A percentile compares a stretch with the other conserved stretches of the same genome.
Evolutionary conservation across 345 rosid genomes (phyloP).

Genomic region (Viola odorata): DNA sequence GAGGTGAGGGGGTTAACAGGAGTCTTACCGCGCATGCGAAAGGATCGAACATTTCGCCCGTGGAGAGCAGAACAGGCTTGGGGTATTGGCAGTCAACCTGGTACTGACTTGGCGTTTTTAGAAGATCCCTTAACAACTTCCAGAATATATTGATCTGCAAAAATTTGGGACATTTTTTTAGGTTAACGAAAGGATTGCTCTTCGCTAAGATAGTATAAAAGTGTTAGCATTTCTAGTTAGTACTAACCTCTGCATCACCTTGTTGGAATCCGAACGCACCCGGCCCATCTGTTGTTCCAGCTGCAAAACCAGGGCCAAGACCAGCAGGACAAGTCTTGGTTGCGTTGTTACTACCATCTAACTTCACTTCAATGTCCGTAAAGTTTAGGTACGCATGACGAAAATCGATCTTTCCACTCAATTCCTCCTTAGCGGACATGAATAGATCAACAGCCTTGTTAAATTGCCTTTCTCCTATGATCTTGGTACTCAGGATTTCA

Average conservation of each 20-base stretch:
- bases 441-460: slow-evolving; percentile 38
- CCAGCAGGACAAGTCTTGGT: slow-evolving; percentile 46
- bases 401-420: slow-evolving; percentile 42
- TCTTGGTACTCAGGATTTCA: slow-evolving; percentile 49
- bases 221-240: not conserved
- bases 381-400: slow-evolving; percentile 45
- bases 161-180: not conserved
- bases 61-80: slow-evolving; percentile 45
- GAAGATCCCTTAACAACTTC: slow-evolving; percentile 35
- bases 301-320: slow-evolving; percentile 56
- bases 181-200: not conserved
- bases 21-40: slow-evolving; percentile 50
- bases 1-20: not conserved
- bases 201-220: not conserved
- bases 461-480: slow-evolving; percentile 48
- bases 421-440: slow-evolving; percentile 25
- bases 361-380: slow-evolving; percentile 40
- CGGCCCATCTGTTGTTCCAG: slow-evolving; percentile 62
- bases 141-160: slow-evolving; percentile 40
- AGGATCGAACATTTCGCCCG: slow-evolving; percentile 52
- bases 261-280: slow-evolving; percentile 54
- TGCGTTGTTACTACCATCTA: slow-evolving; percentile 21
- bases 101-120: slow-evolving; percentile 47
- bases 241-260: slow-evolving; percentile 46
- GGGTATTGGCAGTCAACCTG: slow-evolving; percentile 52